Percentiles rank a stretch among this genome's conserved stretches.
Evolutionary conservation across 2,329 filamentous ascomycete species (phyloP).

Genomic region (Alternaria panax): DNA sequence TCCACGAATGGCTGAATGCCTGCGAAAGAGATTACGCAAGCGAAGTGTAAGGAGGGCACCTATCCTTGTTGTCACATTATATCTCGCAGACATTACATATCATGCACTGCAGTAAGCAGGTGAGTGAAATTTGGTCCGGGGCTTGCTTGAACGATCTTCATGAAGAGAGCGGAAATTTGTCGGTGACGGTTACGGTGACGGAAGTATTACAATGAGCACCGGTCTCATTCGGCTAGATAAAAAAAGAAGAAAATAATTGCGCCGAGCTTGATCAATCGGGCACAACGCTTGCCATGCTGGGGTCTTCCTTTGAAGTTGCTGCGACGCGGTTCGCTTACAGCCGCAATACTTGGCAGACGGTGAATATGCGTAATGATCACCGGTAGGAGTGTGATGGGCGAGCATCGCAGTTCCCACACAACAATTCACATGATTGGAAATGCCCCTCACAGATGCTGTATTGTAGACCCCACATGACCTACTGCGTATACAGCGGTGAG

Average conservation of each 20-base stretch:
- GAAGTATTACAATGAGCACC: neutral
- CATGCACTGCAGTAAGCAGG: neutral
- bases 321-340: slow-evolving; percentile 9
- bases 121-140: neutral
- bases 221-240: neutral
- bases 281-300: slow-evolving; percentile 4
- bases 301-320: neutral
- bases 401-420: slow-evolving; percentile 7
- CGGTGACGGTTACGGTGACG: neutral
- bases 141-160: neutral
- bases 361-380: slow-evolving; percentile 5
- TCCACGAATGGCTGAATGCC: slow-evolving; percentile 12
- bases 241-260: neutral
- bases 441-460: neutral
- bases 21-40: slow-evolving; percentile 16
- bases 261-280: slow-evolving; percentile 10
- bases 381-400: slow-evolving; percentile 4
- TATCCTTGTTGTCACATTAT: slow-evolving; percentile 3
- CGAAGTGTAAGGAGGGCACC: slow-evolving; percentile 5
- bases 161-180: neutral
- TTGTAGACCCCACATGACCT: neutral
- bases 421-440: slow-evolving; percentile 12
- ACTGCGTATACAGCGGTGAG: slow-evolving; percentile 5
- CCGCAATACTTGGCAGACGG: slow-evolving; percentile 6
- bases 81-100: slow-evolving; percentile 1